Evolutionary conservation across 805 yeast genomes (phyloP), one percentile per base, ranked within the genome.

Genomic region (Candida adriatica): DNA sequence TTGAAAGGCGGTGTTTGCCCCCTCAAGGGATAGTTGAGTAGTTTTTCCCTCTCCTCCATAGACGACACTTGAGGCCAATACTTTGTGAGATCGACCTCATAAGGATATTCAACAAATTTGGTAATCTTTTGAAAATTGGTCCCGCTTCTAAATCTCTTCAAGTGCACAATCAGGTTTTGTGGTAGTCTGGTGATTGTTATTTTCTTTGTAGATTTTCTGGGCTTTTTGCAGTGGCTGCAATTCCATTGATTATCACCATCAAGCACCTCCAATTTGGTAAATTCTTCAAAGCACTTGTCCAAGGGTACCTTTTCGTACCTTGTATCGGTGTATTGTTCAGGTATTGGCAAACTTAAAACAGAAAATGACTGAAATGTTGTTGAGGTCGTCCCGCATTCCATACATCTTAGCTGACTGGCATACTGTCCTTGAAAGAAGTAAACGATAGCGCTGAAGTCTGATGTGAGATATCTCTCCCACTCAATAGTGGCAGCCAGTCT

Each of bases 381-480:
- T 0, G 95, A 85, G 0, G 94, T 83, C 18, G 64, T 64, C 1
- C 67, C 66, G 57, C 97, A 88, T 19, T 66, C 70, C 28, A 76
- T 56, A 56, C 97, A 88, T 45, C 66, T 70, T 46, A 88, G 62
- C 33, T 73, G 78, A n/a, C 94, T 82, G 29, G 81, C 68, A 47
- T 79, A 82, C 56, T 88, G 96, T 1, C 96, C 97, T 51, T 85
- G 94, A 53, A 85, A 85, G 31, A 75, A 68, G 43, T 83, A 88
- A 3, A 83, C 92, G 16, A 88, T 69, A 2, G 79, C 67, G 24
- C 95, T 85, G 42, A 79, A 77, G 51, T 88, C 86, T 14, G 83
- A 70, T 36, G 75, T 77, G 34, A 85, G 60, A 51, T 86, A 86
- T 35, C 94, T 62, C 48, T 84, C 95, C 97, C 97, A 88, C 52